These are phyloP conservation scores for Fusarium sp. DNA, from an alignment of 2,329 filamentous ascomycete genomes.

Conservation along the genomic window DNA sequence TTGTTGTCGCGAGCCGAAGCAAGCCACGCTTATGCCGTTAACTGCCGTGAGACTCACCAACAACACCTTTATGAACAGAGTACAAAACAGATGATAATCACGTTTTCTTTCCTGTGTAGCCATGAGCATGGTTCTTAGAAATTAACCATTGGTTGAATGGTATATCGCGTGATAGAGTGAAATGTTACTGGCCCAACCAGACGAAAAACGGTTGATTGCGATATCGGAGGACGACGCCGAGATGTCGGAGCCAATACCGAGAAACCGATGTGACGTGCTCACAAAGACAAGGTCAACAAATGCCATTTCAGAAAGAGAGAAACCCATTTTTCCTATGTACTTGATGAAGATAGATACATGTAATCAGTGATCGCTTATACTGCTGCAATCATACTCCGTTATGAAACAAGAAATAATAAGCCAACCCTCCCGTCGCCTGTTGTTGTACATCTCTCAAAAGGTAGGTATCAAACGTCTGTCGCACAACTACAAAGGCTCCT, in stretches of 20 bases:
- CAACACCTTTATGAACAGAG: not conserved
- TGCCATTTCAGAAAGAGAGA: not conserved
- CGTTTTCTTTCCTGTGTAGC: not conserved
- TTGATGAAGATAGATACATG: not conserved
- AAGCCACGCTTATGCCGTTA: not conserved
- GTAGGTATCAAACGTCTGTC: conserved; percentile 17
- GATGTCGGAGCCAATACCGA: not conserved
- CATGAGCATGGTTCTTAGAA: not conserved
- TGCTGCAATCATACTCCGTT: not conserved
- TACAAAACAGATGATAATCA: not conserved
- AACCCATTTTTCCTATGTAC: not conserved
- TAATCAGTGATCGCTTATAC: no score
- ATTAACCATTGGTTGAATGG: not conserved
- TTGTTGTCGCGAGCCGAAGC: not conserved
- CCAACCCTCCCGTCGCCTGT: not conserved
- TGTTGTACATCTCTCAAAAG: conserved; percentile 10
- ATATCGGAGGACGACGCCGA: not conserved
- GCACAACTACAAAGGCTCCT: not conserved
- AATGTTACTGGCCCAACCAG: no score
- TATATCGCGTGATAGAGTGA: not conserved
- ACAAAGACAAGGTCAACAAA: not conserved
- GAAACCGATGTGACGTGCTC: not conserved
- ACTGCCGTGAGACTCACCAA: not conserved
- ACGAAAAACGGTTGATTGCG: not conserved
- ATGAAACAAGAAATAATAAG: not conserved